These are phyloP conservation scores for Dipodascus geniculatus DNA, from an alignment of 805 yeast genomes.

Conservation along the genomic window DNA sequence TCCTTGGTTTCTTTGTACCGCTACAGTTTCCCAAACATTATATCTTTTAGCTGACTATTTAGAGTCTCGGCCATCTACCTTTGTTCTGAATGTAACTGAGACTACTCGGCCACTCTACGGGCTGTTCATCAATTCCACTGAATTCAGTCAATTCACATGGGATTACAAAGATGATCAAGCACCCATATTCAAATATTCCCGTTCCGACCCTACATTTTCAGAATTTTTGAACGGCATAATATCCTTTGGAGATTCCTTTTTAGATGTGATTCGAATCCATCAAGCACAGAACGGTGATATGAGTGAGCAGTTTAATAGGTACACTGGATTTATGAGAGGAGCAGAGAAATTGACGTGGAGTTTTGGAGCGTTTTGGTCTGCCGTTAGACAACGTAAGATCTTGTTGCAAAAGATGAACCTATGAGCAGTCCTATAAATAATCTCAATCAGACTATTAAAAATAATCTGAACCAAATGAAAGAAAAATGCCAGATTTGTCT, in stretches of 20 bases:
- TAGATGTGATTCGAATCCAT: constrained; percentile 35
- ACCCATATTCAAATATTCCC: constrained; percentile 4
- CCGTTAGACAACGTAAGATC: constrained; percentile 20
- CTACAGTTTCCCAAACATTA: constrained; percentile 25
- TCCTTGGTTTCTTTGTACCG: constrained; percentile 72
- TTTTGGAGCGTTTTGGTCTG: constrained; percentile 63
- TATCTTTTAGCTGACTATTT: constrained; percentile 22
- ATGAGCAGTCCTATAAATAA: background rate
- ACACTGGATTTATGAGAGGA: constrained; percentile 78
- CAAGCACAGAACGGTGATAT: constrained; percentile 52
- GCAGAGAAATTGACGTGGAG: constrained; percentile 88
- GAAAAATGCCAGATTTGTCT: too few species aligned
- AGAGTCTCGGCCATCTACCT: constrained; percentile 9
- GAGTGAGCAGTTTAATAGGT: constrained; percentile 81
- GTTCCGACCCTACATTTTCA: constrained; percentile 8
- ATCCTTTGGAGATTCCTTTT: constrained; percentile 36
- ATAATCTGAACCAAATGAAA: too few species aligned
- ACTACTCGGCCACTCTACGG: constrained; percentile 11
- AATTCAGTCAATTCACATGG: constrained; percentile 12
- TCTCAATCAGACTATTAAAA: too few species aligned
- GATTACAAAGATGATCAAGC: background rate
- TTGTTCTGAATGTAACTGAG: constrained; percentile 7
- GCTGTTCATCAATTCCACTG: constrained; percentile 6
- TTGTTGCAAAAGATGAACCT: too few species aligned
- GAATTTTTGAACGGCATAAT: constrained; percentile 16